Evolutionary conservation across 1,284 basidiomycete genomes (phyloP), one percentile per base, ranked within the genome.

Genomic region (Sporisorium iseilematis-ciliati): DNA sequence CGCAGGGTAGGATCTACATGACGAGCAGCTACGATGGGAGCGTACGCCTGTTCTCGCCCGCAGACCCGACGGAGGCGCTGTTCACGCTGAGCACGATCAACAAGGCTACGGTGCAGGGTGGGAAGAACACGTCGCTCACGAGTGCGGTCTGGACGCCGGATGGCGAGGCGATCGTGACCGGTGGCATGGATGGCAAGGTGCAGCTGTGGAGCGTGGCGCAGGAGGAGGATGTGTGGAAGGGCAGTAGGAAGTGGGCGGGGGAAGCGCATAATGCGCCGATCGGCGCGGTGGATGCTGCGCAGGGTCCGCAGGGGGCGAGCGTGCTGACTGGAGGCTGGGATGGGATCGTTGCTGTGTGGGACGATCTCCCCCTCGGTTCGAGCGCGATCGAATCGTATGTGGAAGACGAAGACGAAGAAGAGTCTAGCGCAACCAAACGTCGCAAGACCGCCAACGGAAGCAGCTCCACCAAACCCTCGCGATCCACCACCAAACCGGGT

Each of bases 151-250:
- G 91, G 79, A 86, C 94, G 0, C 46, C 58, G 6, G 77, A 18
- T 66, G 76, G 46, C 29, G 52, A 62, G 1, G 33, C 25, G 12
- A 65, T 92, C 42, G 86, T 95, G 38, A 93, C 91, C 0, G 94
- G 90, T 40, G 90, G 92, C 1, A 94, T 95, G 50, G 95, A 97
- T 84, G 89, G 93, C 42, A 91, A 91, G 10, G 81, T 85, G 6
- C 79, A 84, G 18, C 68, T 86, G 26, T 81, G 75, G 75, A 77
- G 40, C 21, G 48, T 73, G 3, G 14, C 20, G n/a, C 43, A 64
- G 35, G 67, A 59, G 0, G 62, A 53, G 10, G 55, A 50, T 20
- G 52, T 4, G n/a, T 75, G 72, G 70, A 67, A 25, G 57, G 65
- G 48, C 21, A 41, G 7, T 20, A 57, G 35, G 38, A 73, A 57